Base-by-base conservation (phyloP, 352 stramenopile species). In the Pythium inflatum region DNA sequence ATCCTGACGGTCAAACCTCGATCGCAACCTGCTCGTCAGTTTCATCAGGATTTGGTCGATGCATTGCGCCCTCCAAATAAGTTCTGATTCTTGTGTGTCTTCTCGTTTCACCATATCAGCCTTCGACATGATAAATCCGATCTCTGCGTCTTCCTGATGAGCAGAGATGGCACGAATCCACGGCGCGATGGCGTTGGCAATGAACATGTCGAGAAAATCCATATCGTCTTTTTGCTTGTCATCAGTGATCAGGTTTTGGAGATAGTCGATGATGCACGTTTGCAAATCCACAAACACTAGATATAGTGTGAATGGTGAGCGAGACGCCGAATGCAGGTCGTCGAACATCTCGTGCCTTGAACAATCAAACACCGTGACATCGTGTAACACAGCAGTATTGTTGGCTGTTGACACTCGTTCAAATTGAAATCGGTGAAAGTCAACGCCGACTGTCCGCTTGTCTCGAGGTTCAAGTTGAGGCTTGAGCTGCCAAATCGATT, bases 371-470 rank as follows among this genome's bases (percentile, higher is more conserved):
- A 67, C 40, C 46, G 33, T 51, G 5, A 67, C 60, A 22, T 58
- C 48, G 25, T 67, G 36, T 16, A 40, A 27, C 9, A 48, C 45
- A 22, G 25, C n/a, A 7, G 13, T 24, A 24, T 40, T 24, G 27
- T 1, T 4, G 20, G n/a, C n/a, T n/a, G 40, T 3, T 18, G 30
- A 8, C 16, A 0, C 12, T 12, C 30, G 22, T 30, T 24, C 7
- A 36, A 78, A 78, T 18, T 65, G 48, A 38, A 57, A 68, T n/a
- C n/a, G 22, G n/a, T 30, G 30, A 9, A 20, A 18, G 43, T 56
- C 49, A n/a, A 56, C 34, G 14, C 49, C 27, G 20, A 56, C 18
- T 16, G 25, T 56, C 1, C 49, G 25, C 16, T 56, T 11, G 25
- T 56, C 49, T 14, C 18, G 5, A 24, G 31, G 49, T 49, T 74